phyloP scores from a whole-genome alignment of 345 rosid genomes.

The Lepidium africanum region DNA sequence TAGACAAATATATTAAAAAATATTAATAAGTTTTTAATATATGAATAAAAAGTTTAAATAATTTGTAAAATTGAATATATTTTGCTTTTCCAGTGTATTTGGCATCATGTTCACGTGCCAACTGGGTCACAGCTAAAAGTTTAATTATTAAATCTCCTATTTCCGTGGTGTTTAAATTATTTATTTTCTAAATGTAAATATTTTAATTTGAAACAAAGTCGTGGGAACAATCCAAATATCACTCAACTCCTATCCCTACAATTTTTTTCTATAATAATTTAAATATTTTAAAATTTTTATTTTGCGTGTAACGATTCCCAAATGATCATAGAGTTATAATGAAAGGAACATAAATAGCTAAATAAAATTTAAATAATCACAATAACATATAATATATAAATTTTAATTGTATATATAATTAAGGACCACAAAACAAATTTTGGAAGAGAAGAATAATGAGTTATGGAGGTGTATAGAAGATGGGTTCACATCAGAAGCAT shows the following conservation, averaged over 20 bases:
- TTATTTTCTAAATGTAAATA: not conserved
- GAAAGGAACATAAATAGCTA: slow-evolving; percentile 26
- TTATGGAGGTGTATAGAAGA: not conserved
- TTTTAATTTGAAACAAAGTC: slow-evolving; percentile 8
- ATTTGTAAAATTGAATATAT: not conserved
- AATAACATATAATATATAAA: not conserved
- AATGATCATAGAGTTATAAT: slow-evolving; percentile 9
- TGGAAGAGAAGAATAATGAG: not conserved
- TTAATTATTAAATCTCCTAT: slow-evolving; percentile 8
- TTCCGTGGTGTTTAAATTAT: not conserved
- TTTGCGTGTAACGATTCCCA: slow-evolving; percentile 18
- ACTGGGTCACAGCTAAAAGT: slow-evolving; percentile 39
- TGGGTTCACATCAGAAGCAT: slow-evolving; percentile 25
- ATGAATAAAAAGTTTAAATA: too few relatives aligned
- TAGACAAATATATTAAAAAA: too few relatives aligned
- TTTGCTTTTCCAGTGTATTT: slow-evolving; percentile 15
- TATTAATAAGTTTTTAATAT: too few relatives aligned
- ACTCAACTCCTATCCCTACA: slow-evolving; percentile 22
- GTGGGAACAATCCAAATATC: slow-evolving; percentile 30
- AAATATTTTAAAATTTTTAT: not conserved
- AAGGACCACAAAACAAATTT: slow-evolving; percentile 6
- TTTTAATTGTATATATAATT: not conserved
- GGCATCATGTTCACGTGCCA: slow-evolving; percentile 34
- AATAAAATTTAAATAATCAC: not conserved
- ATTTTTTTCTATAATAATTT: not conserved